phyloP scores from a whole-genome alignment of 139 green algal species.

The Coccomyxa sp. region DNA sequence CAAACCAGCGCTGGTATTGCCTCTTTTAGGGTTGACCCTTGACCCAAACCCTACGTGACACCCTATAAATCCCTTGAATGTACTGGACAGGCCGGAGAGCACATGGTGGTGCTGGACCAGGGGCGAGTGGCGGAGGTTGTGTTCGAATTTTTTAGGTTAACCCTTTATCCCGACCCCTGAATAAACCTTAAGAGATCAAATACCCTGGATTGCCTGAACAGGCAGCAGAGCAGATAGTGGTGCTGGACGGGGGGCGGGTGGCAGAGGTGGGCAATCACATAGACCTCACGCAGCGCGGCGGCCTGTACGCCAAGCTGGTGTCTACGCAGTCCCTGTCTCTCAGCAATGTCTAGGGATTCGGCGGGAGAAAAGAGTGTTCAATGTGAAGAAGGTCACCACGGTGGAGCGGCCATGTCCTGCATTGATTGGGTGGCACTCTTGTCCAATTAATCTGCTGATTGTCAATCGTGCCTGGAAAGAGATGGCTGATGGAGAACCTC shows the following conservation, averaged over 20 bases:
- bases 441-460: too few relatives aligned
- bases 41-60: too few relatives aligned
- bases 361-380: background rate
- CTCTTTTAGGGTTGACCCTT: too few relatives aligned
- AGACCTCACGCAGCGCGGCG: conserved; percentile 32
- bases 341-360: background rate
- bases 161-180: background rate
- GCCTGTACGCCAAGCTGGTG: conserved; percentile 44
- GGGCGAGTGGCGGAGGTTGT: background rate
- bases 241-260: conserved; percentile 48
- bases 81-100: background rate
- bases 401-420: too few relatives aligned
- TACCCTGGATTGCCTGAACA: background rate
- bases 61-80: background rate
- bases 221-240: conserved; percentile 51
- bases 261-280: conserved; percentile 46
- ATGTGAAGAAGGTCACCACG: too few relatives aligned
- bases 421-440: too few relatives aligned
- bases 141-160: background rate
- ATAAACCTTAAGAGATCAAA: background rate
- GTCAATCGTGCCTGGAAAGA: too few relatives aligned
- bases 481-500: too few relatives aligned
- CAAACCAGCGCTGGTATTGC: too few relatives aligned
- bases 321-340: conserved; percentile 33
- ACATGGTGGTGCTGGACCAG: background rate